Evolutionary conservation across 2,329 filamentous ascomycete genomes (phyloP), one percentile per base, ranked within the genome.

Genomic region (Fusarium metavorans): DNA sequence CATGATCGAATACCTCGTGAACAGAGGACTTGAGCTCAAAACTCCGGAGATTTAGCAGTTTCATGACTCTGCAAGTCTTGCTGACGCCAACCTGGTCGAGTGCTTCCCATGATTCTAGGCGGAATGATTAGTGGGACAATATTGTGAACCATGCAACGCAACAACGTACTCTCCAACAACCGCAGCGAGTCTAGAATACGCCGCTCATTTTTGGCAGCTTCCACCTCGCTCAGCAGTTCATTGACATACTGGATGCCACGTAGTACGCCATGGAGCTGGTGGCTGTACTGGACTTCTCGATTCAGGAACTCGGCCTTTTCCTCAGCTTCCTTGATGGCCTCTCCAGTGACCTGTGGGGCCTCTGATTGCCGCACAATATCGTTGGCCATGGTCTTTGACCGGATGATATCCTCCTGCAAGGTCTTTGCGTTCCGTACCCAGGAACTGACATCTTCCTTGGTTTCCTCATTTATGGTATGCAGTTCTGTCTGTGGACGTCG

Each of bases 351-450:
- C 59, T 86, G 86, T 1, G 88, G 88, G 2, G 87, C 90, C 79
- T 96, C 93, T 62, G 95, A 92, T 78, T 95, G 90, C 52, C 92
- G 89, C 6, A 96, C 89, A 68, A 98, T 97, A 67, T 95, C 92
- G 78, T 92, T 92, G 25, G 96, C 95, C 39, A 95, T 92, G 18
- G 90, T 88, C 78, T 94, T 92, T 27, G 95, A 96, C 56, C 91
- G 90, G 78, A 94, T 91, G 74, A 98, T 96, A 80, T 98, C 96
- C 71, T 92, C 90, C 81, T 97, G 94, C 9, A 98, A 89, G 62
- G 92, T 91, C 82, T 94, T 94, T 57, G 95, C 95, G 82, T 97
- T 94, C 61, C 88, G 85, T 66, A 97, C 94, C 96, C 96, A 98
- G 61, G 92, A 90, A 80, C 95, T 93, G 60, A 98, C 93, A 78